phyloP scores from a whole-genome alignment of 176 grass and related monocot species.

The Avena eriantha region DNA sequence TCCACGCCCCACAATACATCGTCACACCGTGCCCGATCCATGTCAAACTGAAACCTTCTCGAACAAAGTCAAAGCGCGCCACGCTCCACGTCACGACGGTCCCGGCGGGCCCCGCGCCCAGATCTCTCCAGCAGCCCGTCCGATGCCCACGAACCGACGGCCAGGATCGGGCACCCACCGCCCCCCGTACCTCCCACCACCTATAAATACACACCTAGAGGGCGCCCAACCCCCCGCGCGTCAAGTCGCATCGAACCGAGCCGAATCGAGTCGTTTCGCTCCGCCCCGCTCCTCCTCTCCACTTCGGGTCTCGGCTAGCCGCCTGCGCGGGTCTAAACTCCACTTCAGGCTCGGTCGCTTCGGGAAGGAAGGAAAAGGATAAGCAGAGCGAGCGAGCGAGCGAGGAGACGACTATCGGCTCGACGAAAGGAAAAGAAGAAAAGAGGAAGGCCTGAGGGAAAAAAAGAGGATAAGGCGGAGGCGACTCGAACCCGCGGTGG shows the following conservation, averaged over 20 bases:
- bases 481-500: constrained; percentile 22
- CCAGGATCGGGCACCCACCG: constrained; percentile 34
- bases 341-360: constrained; percentile 30
- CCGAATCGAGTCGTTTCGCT: background rate
- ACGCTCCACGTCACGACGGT: constrained; percentile 53
- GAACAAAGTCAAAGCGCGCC: constrained; percentile 54
- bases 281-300: background rate
- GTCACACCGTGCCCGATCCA: accelerated
- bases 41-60: background rate
- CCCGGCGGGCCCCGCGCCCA: background rate
- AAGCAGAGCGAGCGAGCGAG: constrained; percentile 26
- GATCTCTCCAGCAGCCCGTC: constrained; percentile 39
- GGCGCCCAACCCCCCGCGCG: background rate
- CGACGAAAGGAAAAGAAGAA: background rate
- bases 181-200: background rate
- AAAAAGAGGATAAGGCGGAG: constrained; percentile 40
- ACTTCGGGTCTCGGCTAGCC: constrained; percentile 5
- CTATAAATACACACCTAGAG: constrained; percentile 56
- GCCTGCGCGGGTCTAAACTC: background rate
- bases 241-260: constrained; percentile 15
- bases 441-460: background rate
- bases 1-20: accelerated
- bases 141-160: constrained; percentile 44
- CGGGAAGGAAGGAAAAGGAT: constrained; percentile 32
- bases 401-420: constrained; percentile 33